These are phyloP conservation scores for Butyriboletus loyo DNA, from an alignment of 768 basidiomycete genomes.

Conservation along the genomic window DNA sequence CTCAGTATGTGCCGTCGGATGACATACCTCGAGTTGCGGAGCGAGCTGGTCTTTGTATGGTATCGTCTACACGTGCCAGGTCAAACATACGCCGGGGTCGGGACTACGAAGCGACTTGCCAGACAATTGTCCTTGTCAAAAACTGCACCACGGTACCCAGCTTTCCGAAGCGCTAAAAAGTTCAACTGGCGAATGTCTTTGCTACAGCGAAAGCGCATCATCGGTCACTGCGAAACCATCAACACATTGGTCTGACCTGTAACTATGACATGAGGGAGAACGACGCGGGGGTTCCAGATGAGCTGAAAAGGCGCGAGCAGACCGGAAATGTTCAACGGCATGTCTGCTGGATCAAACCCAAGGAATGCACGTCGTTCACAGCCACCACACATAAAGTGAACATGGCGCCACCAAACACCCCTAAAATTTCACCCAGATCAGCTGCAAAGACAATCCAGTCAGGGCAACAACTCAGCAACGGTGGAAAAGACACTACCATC, in stretches of 20 bases:
- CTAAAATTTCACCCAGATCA: neutral
- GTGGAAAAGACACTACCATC: neutral
- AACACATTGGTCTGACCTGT: conserved; percentile 48
- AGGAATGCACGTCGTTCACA: neutral
- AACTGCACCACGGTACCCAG: conserved; percentile 86
- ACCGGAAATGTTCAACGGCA: conserved; percentile 77
- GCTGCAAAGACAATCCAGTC: neutral
- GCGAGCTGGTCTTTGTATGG: conserved; percentile 76
- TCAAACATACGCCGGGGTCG: neutral
- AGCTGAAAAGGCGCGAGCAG: conserved; percentile 70
- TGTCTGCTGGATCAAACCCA: conserved; percentile 20
- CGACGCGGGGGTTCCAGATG: conserved; percentile 60
- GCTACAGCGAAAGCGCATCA: conserved; percentile 35
- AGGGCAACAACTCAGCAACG: neutral
- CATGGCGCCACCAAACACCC: neutral
- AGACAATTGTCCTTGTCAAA: conserved; percentile 99
- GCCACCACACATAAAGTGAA: neutral
- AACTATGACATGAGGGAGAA: conserved; percentile 62
- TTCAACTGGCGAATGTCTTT: conserved; percentile 84
- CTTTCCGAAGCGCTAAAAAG: conserved; percentile 63
- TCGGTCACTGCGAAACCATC: conserved; percentile 3
- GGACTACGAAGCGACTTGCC: conserved; percentile 41
- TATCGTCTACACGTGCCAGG: conserved; percentile 53
- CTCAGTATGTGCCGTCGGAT: too few relatives aligned
- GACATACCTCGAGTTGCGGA: conserved; percentile 67